Percentiles rank a stretch among this genome's conserved stretches.
Evolutionary conservation across 495 filamentous ascomycete species (phyloP).

Genomic region (Aspergillus panamensis): DNA sequence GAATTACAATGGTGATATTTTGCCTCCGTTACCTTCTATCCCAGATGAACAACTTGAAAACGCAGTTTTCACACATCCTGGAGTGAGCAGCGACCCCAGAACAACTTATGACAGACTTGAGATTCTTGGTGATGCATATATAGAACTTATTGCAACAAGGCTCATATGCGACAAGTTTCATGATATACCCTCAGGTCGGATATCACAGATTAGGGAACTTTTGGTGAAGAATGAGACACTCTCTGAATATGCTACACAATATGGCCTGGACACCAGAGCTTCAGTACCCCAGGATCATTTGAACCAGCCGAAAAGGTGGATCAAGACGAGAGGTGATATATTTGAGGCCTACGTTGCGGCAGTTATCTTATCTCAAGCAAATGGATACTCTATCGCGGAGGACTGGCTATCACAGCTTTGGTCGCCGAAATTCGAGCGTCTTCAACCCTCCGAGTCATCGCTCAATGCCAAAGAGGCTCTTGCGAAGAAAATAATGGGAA

Average conservation of each 20-base stretch:
- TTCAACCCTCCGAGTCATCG: slow-evolving; percentile 38
- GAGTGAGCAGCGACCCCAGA: slow-evolving; percentile 32
- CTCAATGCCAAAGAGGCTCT: slow-evolving; percentile 53
- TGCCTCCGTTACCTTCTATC: slow-evolving; percentile 59
- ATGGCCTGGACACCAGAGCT: slow-evolving; percentile 62
- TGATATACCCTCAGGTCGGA: slow-evolving; percentile 52
- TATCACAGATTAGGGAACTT: slow-evolving; percentile 62
- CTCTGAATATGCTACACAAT: slow-evolving; percentile 57
- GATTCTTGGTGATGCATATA: slow-evolving; percentile 72
- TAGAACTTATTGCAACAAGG: slow-evolving; percentile 64
- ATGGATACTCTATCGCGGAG: slow-evolving; percentile 57
- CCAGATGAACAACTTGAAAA: slow-evolving; percentile 52
- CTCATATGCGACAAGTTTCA: slow-evolving; percentile 63
- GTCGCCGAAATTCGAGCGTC: slow-evolving; percentile 43
- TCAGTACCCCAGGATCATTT: slow-evolving; percentile 45
- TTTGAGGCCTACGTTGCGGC: slow-evolving; percentile 89
- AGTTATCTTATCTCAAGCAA: slow-evolving; percentile 60
- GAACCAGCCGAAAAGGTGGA: slow-evolving; percentile 46
- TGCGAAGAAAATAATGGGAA: slow-evolving; percentile 51
- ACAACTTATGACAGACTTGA: slow-evolving; percentile 66
- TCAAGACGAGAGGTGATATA: slow-evolving; percentile 75
- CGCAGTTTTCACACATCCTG: slow-evolving; percentile 66
- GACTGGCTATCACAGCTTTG: slow-evolving; percentile 71
- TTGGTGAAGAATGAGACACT: slow-evolving; percentile 78
- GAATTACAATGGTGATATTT: background rate